Base-by-base conservation (phyloP, 2,329 filamentous ascomycete genomes). In the Phaeosphaeria sp. region DNA sequence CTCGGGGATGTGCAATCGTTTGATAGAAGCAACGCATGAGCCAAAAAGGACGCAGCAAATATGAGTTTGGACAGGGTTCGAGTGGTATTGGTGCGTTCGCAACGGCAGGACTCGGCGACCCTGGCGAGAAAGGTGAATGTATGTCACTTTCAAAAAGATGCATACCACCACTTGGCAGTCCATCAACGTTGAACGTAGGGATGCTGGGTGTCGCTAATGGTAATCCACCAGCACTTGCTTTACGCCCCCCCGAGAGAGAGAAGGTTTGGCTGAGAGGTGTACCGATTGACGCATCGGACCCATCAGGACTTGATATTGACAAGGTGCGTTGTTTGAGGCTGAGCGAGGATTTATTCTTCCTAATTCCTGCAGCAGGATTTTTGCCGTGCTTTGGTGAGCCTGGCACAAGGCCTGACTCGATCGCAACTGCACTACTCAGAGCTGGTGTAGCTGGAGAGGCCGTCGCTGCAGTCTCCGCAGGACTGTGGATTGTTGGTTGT, bases 31-130 rank as follows among this genome's bases (percentile, higher is more conserved):
- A 93, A 54, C 95, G 89, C 92, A 99, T 97, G 46, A 99, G 83
- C 95, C 95, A 99, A 77, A 97, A 99, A 1, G 95, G 96, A 20
- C 95, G 89, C n/a, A 98, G 83, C 69, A 97, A 84, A 58, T 90
- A 89, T 42, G 96, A 92, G 36, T 90, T 91, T 0, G 95, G 95
- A 73, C 96, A 99, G 2, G 95, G 91, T 72, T 99, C 95, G 5
- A 99, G 84, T 0, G 92, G 87, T 21, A 89, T 84, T 13, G 93
- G 93, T 1, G 88, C 85, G 64, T 92, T 88, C 0, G 81, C 71
- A 13, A 83, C 81, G n/a, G 85, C 75, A 3, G 84, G 81, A 55
- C 89, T 89, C 2, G 89, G 87, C n/a, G 87, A 88, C 2, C 87
- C 88, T 0, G 90, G 87, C 3, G 79, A 83, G 48, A 80, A 81